Evolutionary conservation across 345 rosid genomes (phyloP).

Genomic region (Isatis tinctoria): DNA sequence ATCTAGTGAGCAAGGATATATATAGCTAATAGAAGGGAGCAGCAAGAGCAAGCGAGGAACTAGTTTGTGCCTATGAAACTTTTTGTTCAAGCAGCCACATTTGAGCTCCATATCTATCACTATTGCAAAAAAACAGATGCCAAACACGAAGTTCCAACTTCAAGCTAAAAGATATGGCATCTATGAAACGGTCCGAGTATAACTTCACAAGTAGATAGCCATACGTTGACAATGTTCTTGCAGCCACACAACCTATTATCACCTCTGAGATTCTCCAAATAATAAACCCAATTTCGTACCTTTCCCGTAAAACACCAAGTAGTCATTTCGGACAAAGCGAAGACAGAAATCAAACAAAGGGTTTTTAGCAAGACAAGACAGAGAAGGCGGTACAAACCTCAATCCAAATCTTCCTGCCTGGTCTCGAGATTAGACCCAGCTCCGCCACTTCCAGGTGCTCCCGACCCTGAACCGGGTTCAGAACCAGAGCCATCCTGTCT

Average conservation of each 20-base stretch:
- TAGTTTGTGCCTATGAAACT: background rate
- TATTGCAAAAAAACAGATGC: background rate
- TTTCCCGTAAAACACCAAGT: background rate
- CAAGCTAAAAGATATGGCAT: background rate
- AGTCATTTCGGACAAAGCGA: background rate
- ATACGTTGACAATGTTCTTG: constrained; percentile 8
- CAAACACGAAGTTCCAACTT: background rate
- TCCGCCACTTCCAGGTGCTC: constrained; percentile 26
- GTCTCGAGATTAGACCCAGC: constrained; percentile 34
- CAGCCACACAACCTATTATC: constrained; percentile 6
- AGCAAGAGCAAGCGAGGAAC: background rate
- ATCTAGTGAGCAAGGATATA: background rate
- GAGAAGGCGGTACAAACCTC: constrained; percentile 27
- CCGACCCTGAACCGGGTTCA: constrained; percentile 34
- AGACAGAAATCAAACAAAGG: background rate
- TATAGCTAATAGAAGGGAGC: background rate
- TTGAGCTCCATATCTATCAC: background rate
- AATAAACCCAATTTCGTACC: background rate
- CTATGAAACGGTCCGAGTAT: background rate
- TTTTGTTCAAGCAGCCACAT: background rate
- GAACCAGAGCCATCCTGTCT: constrained; percentile 33
- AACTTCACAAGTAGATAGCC: background rate
- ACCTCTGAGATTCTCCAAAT: background rate
- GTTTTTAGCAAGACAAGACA: background rate
- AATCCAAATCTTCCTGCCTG: constrained; percentile 61